Evolutionary conservation across 148 eudicot genomes (phyloP).

Genomic region (Rhododendron griersonianum): DNA sequence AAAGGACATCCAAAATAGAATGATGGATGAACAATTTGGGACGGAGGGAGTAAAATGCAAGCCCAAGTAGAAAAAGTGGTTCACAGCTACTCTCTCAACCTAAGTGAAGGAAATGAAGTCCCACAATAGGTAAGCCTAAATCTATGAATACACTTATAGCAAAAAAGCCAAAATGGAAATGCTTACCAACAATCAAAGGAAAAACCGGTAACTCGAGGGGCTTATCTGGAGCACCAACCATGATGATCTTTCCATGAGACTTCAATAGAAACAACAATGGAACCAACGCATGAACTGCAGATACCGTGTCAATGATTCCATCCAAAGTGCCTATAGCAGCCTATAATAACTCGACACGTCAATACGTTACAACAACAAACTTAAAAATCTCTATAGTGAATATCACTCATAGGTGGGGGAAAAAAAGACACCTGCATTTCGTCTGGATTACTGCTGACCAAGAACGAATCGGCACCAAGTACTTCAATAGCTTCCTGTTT

Average conservation of each 20-base stretch:
- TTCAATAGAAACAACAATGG: slow-evolving; percentile 18
- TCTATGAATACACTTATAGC: too few relatives aligned
- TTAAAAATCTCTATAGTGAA: not conserved
- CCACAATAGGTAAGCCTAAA: not conserved
- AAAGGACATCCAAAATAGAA: not conserved
- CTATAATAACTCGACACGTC: slow-evolving; percentile 5
- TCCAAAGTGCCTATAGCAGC: slow-evolving; percentile 23
- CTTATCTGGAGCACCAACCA: slow-evolving; percentile 14
- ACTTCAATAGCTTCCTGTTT: slow-evolving; percentile 21
- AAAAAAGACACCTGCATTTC: slow-evolving; percentile 20
- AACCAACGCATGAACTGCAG: slow-evolving; percentile 10
- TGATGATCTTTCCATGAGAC: slow-evolving; percentile 15
- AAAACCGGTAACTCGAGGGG: not conserved
- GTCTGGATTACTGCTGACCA: slow-evolving; percentile 17
- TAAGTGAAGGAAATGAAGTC: not conserved
- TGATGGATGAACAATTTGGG: not conserved
- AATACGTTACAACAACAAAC: not conserved
- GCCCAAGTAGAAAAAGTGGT: not conserved
- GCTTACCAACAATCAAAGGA: not conserved
- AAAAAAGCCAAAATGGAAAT: not conserved
- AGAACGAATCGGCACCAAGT: slow-evolving; percentile 23
- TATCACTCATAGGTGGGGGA: not conserved
- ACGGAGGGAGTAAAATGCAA: not conserved
- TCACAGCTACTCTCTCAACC: not conserved
- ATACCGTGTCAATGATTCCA: slow-evolving; percentile 24